phyloP scores from a whole-genome alignment of 371 early-diverging fungal genomes.

The Capniomyces stellatus region DNA sequence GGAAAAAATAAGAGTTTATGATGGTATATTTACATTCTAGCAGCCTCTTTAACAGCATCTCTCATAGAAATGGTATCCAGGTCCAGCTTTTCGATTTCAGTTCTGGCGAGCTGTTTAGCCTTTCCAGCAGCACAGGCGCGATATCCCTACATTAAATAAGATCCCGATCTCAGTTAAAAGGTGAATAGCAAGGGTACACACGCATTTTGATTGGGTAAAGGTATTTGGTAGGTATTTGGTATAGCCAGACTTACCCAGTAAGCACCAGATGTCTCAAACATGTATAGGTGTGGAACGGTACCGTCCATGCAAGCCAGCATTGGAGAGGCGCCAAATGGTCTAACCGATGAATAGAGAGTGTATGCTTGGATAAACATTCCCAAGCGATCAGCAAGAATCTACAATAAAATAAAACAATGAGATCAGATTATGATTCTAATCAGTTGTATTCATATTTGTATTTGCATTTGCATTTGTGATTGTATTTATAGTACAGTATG shows the following conservation, averaged over 20 bases:
- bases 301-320: conserved; percentile 63
- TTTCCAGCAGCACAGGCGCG: conserved; percentile 89
- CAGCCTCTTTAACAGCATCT: conserved; percentile 86
- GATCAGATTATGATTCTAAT: neutral
- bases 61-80: conserved; percentile 63
- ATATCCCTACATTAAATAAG: conserved; percentile 48
- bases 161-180: neutral
- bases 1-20: no score
- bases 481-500: no score
- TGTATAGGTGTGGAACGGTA: conserved; percentile 66
- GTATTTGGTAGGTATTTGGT: conserved; percentile 31
- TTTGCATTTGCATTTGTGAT: no score
- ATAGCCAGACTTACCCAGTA: conserved; percentile 34
- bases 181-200: neutral
- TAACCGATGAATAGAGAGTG: conserved; percentile 90
- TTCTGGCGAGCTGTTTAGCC: conserved; percentile 90
- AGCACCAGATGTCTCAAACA: conserved; percentile 94
- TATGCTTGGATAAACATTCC: conserved; percentile 87
- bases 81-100: conserved; percentile 91
- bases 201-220: neutral
- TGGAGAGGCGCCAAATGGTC: conserved; percentile 86
- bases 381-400: conserved; percentile 79
- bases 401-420: conserved; percentile 5
- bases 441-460: neutral
- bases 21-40: conserved; percentile 67